Evolutionary conservation across 1,284 basidiomycete genomes (phyloP), one percentile per base, ranked within the genome.

Genomic region (Papiliotrema terrestris): DNA sequence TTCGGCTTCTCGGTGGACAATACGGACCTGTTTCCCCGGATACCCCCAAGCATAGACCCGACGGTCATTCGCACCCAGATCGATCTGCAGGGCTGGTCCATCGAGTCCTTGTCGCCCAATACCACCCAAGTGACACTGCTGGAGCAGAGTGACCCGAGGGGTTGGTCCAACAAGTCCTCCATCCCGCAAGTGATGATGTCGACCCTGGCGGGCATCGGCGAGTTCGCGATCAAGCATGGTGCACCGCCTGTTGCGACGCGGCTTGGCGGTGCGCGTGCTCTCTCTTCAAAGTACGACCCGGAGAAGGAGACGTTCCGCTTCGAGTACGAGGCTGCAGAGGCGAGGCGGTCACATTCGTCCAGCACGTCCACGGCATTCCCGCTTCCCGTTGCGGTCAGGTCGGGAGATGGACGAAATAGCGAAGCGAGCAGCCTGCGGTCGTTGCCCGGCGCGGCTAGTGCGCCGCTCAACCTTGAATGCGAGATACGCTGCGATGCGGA

Each of bases 1-100:
- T 98, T 98, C 73, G 87, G 89, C 1, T 98, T 98, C 76, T 97
- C 95, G 2, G 89, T 87, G 0, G 91, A 96, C 67, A 91, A 97
- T 68, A 83, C 84, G 52, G 85, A 87, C 51, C 81, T 95, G 15
- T 96, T 97, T 75, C 87, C 91, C 0, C 82, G 82, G 46, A 84
- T 91, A 55, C 89, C 90, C 13, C 81, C 85, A 0, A 77, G 79
- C 0, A 85, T 88, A 36, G 75, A 77, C 36, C 83, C 86, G 0
- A 87, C 83, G 57, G 83, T 88, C 54, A 97, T 98, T 59, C 87
- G 95, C 17, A 92, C 91, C 0, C 94, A 98, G 71, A 87, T 97
- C 29, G 94, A 97, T 69, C 79, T 99, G 36, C 91, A 93, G 74
- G 96, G 95, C 44, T 98, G 93, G 90, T 91, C 93, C 0, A 91